Evolutionary conservation across 805 yeast genomes (phyloP).

Genomic region (Helenozyma baotianmanensis): DNA sequence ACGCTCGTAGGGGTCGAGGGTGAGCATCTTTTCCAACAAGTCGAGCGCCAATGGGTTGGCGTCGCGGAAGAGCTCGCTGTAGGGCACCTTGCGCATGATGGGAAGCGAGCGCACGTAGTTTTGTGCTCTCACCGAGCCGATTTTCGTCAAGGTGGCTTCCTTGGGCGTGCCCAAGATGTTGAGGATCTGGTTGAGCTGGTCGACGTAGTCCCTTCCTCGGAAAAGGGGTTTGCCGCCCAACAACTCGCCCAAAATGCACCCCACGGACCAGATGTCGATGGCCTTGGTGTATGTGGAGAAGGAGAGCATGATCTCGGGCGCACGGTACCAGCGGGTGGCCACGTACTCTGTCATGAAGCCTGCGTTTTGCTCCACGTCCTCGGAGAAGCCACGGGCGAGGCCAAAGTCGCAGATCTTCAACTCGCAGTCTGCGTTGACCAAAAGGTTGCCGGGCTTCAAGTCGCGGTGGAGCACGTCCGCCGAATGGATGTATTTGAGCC

Average conservation of each 20-base stretch:
- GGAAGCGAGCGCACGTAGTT: slow-evolving; percentile 87
- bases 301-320: slow-evolving; percentile 95
- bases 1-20: slow-evolving; percentile 82
- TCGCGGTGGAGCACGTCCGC: slow-evolving; percentile 94
- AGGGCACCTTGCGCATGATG: slow-evolving; percentile 74
- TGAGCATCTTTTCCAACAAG: slow-evolving; percentile 58
- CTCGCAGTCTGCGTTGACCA: slow-evolving; percentile 96
- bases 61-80: slow-evolving; percentile 64
- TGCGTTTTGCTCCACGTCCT: slow-evolving; percentile 75
- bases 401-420: slow-evolving; percentile 96
- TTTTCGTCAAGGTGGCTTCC: slow-evolving; percentile 39
- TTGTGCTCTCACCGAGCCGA: slow-evolving; percentile 84
- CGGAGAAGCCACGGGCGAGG: slow-evolving; percentile 84
- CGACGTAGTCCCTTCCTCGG: slow-evolving; percentile 94
- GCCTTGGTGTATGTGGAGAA: slow-evolving; percentile 95
- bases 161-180: slow-evolving; percentile 90
- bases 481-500: slow-evolving; percentile 82
- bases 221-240: slow-evolving; percentile 88
- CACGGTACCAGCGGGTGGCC: slow-evolving; percentile 98
- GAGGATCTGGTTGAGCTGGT: slow-evolving; percentile 85
- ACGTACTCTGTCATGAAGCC: slow-evolving; percentile 98
- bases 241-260: slow-evolving; percentile 92
- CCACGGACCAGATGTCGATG: slow-evolving; percentile 96
- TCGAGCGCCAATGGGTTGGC: slow-evolving; percentile 89
- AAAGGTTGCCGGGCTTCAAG: slow-evolving; percentile 86